Percentiles rank a stretch among this genome's conserved stretches.
Conservation (phyloP, 2,329 filamentous ascomycete genomes). For the Xylaria sp. region DNA sequence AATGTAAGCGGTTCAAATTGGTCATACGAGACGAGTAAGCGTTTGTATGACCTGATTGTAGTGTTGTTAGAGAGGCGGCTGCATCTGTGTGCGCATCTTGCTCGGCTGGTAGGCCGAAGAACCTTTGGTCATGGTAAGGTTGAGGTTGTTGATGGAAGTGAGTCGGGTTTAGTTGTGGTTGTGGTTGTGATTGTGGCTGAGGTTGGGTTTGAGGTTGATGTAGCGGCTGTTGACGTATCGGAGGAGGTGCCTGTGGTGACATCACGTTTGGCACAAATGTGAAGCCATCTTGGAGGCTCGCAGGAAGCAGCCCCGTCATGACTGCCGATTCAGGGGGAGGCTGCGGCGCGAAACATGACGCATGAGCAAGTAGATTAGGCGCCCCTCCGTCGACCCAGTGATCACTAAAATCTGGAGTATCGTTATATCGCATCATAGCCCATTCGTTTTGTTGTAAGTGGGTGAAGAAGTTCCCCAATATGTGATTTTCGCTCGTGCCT, state of each 20-base stretch:
- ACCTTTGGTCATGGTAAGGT: slow-evolving; percentile 36
- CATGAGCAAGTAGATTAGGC: slow-evolving; percentile 72
- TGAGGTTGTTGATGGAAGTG: slow-evolving; percentile 31
- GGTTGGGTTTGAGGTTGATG: slow-evolving; percentile 41
- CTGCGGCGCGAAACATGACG: slow-evolving; percentile 70
- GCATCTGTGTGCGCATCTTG: slow-evolving; percentile 44
- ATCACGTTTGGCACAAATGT: slow-evolving; percentile 42
- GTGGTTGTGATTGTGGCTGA: slow-evolving; percentile 10
- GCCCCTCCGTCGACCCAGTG: slow-evolving; percentile 67
- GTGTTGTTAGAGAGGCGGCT: slow-evolving; percentile 46
- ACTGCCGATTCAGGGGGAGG: slow-evolving; percentile 47
- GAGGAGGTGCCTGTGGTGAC: slow-evolving; percentile 43
- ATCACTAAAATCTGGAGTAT: slow-evolving; percentile 61
- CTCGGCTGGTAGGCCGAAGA: slow-evolving; percentile 39
- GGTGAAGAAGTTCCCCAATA: slow-evolving; percentile 68
- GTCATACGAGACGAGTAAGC: slow-evolving; percentile 34
- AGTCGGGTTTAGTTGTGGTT: not conserved
- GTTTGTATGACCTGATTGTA: slow-evolving; percentile 45
- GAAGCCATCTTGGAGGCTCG: slow-evolving; percentile 45
- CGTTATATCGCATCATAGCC: slow-evolving; percentile 58
- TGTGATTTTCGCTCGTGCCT: slow-evolving; percentile 68
- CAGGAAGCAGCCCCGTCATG: slow-evolving; percentile 43
- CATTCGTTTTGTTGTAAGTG: slow-evolving; percentile 63
- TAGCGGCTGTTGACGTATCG: slow-evolving; percentile 35
- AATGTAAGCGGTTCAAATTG: slow-evolving; percentile 35